Conservation (phyloP, 2,329 filamentous ascomycete genomes). For the Cladophialophora carrionii region DNA sequence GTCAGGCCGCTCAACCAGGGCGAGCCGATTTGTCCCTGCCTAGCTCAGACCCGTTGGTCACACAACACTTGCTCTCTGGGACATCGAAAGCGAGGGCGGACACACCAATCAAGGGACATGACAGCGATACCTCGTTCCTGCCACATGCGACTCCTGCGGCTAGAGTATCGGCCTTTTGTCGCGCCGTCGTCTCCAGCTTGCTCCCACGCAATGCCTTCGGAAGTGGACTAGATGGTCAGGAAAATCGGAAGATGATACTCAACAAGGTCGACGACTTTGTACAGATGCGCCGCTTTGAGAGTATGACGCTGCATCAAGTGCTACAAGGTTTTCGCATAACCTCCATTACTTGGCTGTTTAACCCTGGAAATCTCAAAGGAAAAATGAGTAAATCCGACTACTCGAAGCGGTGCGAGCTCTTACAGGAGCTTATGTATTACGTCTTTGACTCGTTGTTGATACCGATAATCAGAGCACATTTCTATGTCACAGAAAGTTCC, state of each 20-base stretch:
- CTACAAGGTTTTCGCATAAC: constrained; percentile 74
- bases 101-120: neutral
- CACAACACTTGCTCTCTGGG: constrained; percentile 17
- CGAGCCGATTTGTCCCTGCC: neutral
- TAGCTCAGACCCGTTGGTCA: constrained; percentile 16
- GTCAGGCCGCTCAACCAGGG: constrained; percentile 43
- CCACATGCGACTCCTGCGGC: constrained; percentile 63
- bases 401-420: constrained; percentile 74
- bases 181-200: constrained; percentile 70
- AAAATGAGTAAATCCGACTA: constrained; percentile 73
- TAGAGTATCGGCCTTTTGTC: constrained; percentile 83
- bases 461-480: constrained; percentile 81
- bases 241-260: constrained; percentile 67
- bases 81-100: neutral
- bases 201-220: constrained; percentile 80
- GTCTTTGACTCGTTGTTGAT: constrained; percentile 89
- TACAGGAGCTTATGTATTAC: constrained; percentile 87
- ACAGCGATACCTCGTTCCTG: constrained; percentile 27
- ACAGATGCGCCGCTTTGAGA: constrained; percentile 77
- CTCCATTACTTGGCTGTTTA: constrained; percentile 72
- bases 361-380: constrained; percentile 47
- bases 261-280: constrained; percentile 77
- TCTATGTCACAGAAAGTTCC: constrained; percentile 92
- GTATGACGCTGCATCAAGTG: constrained; percentile 75
- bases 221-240: constrained; percentile 51